A percentile compares a stretch with the other conserved stretches of the same genome.
These are phyloP conservation scores for Hanseniaspora jakobsenii DNA, from an alignment of 805 yeast species.

Conservation along the genomic window DNA sequence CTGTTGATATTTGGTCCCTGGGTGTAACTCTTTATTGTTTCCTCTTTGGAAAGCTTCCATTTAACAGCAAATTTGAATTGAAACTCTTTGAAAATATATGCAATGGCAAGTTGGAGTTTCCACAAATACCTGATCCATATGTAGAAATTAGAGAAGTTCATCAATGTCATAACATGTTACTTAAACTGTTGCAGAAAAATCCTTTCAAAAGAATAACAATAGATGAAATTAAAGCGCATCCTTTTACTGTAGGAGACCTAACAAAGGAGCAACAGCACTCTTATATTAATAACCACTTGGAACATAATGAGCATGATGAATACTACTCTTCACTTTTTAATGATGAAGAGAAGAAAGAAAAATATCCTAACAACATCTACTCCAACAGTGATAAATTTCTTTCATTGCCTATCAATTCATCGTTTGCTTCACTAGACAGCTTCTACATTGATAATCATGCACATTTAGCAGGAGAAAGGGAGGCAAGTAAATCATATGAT, in stretches of 20 bases:
- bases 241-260: conserved; percentile 45
- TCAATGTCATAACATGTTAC: conserved; percentile 44
- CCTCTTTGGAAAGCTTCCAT: conserved; percentile 79
- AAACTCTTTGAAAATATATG: conserved; percentile 67
- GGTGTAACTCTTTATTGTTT: conserved; percentile 87
- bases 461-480: conserved; percentile 6
- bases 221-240: conserved; percentile 60
- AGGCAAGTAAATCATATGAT: neutral
- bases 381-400: conserved; percentile 33
- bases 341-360: conserved; percentile 14
- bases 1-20: conserved; percentile 94
- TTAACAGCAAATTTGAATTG: conserved; percentile 65
- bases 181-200: conserved; percentile 53
- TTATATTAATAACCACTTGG: conserved; percentile 17
- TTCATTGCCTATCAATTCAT: conserved; percentile 55
- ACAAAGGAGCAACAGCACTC: conserved; percentile 20
- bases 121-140: conserved; percentile 29
- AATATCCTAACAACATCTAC: conserved; percentile 5
- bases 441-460: conserved; percentile 46
- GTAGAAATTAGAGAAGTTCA: conserved; percentile 31
- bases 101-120: conserved; percentile 46
- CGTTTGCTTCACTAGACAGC: conserved; percentile 69
- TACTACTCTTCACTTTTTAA: too few relatives aligned
- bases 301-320: neutral
- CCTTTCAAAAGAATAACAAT: conserved; percentile 59